Conservation (phyloP, 768 basidiomycete species). For the Coprinopsis sp. region DNA sequence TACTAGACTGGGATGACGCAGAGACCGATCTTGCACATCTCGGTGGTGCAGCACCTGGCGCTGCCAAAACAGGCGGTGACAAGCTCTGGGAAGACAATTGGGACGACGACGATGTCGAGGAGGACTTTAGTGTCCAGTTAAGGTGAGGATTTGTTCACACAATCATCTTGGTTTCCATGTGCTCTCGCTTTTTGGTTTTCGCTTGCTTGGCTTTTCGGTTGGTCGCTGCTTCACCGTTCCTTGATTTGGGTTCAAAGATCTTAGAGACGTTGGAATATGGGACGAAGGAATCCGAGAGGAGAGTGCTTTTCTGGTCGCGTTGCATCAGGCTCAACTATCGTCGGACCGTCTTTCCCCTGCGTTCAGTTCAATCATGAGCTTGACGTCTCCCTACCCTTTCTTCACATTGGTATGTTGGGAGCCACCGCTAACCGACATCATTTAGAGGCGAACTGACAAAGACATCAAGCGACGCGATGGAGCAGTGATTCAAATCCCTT, state of each 20-base stretch:
- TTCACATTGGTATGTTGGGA: too few relatives aligned
- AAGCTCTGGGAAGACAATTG: conserved; percentile 99
- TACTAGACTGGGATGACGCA: conserved; percentile 83
- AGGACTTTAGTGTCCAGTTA: conserved; percentile 93
- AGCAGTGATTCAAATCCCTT: too few relatives aligned
- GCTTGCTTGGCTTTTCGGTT: neutral
- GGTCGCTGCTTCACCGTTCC: too few relatives aligned
- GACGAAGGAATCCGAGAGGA: too few relatives aligned
- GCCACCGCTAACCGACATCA: too few relatives aligned
- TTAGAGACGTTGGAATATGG: too few relatives aligned
- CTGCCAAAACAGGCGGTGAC: conserved; percentile 76
- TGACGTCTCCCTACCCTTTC: neutral
- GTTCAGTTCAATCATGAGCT: neutral
- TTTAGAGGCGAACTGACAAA: conserved; percentile 62
- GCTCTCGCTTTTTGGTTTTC: neutral
- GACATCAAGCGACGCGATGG: conserved; percentile 51
- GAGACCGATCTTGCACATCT: conserved; percentile 80
- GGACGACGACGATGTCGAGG: conserved; percentile 99
- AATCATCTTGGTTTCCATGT: neutral
- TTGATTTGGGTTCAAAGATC: too few relatives aligned
- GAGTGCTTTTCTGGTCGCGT: too few relatives aligned
- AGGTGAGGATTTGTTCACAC: conserved; percentile 61
- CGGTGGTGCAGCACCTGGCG: conserved; percentile 66
- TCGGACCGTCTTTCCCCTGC: too few relatives aligned
- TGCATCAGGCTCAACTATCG: too few relatives aligned